Evolutionary conservation across 805 yeast genomes (phyloP), one percentile per base, ranked within the genome.

Genomic region (Candida nemodendra): DNA sequence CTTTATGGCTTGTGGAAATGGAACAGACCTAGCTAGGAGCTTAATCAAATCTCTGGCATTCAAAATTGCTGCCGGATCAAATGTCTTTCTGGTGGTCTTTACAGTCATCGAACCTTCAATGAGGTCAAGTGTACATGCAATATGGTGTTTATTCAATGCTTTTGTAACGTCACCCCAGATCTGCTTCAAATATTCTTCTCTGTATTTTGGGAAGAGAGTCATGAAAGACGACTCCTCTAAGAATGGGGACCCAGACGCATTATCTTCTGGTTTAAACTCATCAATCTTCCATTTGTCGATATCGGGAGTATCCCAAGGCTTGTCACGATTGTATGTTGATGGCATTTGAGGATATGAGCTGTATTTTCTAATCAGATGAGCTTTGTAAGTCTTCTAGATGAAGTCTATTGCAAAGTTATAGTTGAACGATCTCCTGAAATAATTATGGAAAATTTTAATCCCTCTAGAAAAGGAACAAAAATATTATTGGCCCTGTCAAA

Each of bases 91-190:
- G 3, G 98, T 91, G 12, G 99, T 93, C 53, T 82, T 86, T 13
- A 93, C 99, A 0, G 95, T 82, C 98, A 93, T 93, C 3, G 96
- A 82, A 30, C 99, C 99, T 59, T 93, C 98, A 18, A 93, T 95
- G 47, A 93, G 69, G 64, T 93, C 88, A 45, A 93, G 69, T 26
- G 81, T 81, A 63, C 96, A 87, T n/a, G 83, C 81, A 30, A 93
- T 72, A 39, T 85, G 82, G 51, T 80, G 79, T 36, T 74, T 72
- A 18, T 84, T 86, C 24, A 93, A 66, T 0, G 91, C 74, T 53
- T 75, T 79, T 2, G 97, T 88, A 9, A 93, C 93, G 47, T 93
- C 97, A 35, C 85, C 83, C 99, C 99, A 93, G 32, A 91, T 77
- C 41, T 85, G 81, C 53, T 88, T 82, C 40, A 93, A 66, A 57